Evolutionary conservation across 2,329 filamentous ascomycete genomes (phyloP).

Genomic region (Neopestalotiopsis sp.): DNA sequence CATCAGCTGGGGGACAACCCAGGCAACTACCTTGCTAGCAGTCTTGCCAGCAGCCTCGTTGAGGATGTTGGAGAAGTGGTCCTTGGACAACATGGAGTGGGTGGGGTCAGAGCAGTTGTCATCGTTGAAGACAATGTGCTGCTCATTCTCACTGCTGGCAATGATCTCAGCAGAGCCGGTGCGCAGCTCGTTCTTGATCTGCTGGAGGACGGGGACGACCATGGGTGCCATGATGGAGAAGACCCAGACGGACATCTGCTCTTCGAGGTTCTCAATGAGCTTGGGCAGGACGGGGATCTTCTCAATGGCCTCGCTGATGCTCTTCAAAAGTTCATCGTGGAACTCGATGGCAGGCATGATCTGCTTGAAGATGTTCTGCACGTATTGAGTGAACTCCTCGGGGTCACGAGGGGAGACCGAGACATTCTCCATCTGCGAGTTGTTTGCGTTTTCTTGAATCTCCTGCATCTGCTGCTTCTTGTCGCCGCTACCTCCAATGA

Average conservation of each 20-base stretch:
- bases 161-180: constrained; percentile 90
- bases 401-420: constrained; percentile 78
- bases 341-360: constrained; percentile 91
- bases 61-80: constrained; percentile 89
- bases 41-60: constrained; percentile 88
- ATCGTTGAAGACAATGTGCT: constrained; percentile 85
- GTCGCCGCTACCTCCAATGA: constrained; percentile 78
- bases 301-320: constrained; percentile 78
- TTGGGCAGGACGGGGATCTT: constrained; percentile 85
- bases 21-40: constrained; percentile 78
- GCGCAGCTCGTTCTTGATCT: constrained; percentile 85
- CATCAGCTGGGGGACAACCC: constrained; percentile 90
- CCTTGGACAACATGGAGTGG: constrained; percentile 95
- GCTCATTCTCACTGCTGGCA: constrained; percentile 80
- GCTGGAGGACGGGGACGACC: constrained; percentile 81
- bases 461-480: constrained; percentile 79
- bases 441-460: constrained; percentile 76
- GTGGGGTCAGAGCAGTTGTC: constrained; percentile 81
- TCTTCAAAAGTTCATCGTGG: constrained; percentile 86
- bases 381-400: constrained; percentile 81
- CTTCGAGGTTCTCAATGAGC: constrained; percentile 83
- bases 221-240: constrained; percentile 92
- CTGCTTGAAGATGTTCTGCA: constrained; percentile 74
- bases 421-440: constrained; percentile 77
- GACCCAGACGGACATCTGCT: constrained; percentile 87